A percentile compares a stretch with the other conserved stretches of the same genome.
phyloP scores from a whole-genome alignment of 2,329 filamentous ascomycete species.

The Fusarium sp. region DNA sequence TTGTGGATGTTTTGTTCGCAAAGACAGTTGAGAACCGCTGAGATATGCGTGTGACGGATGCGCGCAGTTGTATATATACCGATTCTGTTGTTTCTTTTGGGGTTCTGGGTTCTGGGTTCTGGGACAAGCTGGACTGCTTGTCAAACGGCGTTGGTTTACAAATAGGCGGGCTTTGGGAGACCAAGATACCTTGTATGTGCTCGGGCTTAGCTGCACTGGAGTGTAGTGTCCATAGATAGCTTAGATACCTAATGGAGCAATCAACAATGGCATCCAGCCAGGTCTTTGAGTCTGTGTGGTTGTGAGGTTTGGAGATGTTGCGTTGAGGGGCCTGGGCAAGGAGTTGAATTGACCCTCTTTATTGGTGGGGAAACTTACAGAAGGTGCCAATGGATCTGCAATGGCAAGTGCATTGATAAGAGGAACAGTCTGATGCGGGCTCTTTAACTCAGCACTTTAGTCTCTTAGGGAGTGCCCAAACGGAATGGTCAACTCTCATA shows the following conservation, averaged over 20 bases:
- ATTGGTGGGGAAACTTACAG: conserved; percentile 13
- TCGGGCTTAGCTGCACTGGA: neutral
- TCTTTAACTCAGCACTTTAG: too few species aligned
- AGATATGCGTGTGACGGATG: too few species aligned
- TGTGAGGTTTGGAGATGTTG: neutral
- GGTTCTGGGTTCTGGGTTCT: neutral
- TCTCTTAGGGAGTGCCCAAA: too few species aligned
- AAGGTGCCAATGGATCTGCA: neutral
- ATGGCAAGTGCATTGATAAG: neutral
- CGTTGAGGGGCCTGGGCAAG: neutral
- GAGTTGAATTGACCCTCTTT: neutral
- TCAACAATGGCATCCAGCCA: neutral
- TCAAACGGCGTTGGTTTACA: conserved; percentile 16
- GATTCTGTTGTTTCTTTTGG: too few species aligned
- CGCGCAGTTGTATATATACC: too few species aligned
- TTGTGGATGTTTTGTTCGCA: conserved; percentile 43
- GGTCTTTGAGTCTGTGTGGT: neutral
- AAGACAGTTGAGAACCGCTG: conserved; percentile 42
- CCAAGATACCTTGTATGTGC: conserved; percentile 9
- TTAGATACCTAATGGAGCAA: neutral
- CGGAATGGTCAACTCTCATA: too few species aligned
- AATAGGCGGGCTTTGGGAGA: neutral
- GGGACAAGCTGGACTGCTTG: neutral
- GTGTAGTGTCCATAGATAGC: neutral
- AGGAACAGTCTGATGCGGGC: too few species aligned